Conservation (phyloP, 345 rosid species). For the Rhizophora mangle region DNA sequence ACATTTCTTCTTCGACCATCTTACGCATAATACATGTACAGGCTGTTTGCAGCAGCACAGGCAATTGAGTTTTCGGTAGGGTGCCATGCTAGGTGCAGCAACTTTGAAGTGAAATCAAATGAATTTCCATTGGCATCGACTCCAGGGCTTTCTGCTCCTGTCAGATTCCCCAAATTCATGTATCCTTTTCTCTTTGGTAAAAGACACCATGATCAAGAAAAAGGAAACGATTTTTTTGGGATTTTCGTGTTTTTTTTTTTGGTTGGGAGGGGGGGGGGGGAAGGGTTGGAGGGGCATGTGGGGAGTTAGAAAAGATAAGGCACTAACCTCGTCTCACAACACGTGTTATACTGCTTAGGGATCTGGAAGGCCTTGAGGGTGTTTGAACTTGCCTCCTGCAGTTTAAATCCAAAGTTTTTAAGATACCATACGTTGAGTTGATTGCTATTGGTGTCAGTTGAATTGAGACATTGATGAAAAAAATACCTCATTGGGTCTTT, state of each 20-base stretch:
- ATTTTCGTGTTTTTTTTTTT: neutral
- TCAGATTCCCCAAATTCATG: neutral
- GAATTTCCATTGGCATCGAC: slow-evolving; percentile 51
- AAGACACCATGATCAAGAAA: neutral
- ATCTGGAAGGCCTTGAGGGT: slow-evolving; percentile 52
- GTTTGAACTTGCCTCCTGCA: slow-evolving; percentile 50
- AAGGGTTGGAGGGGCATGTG: neutral
- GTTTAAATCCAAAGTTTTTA: neutral
- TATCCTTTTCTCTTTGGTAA: too few species aligned
- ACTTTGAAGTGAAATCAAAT: slow-evolving; percentile 48
- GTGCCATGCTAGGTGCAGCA: slow-evolving; percentile 63
- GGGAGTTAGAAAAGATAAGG: neutral
- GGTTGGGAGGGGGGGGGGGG: neutral
- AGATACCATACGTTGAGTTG: too few species aligned
- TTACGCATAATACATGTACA: slow-evolving; percentile 61
- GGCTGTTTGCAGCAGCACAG: slow-evolving; percentile 59
- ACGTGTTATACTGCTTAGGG: slow-evolving; percentile 45
- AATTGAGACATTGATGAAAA: neutral
- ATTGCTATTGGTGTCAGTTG: too few species aligned
- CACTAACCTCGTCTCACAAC: slow-evolving; percentile 52
- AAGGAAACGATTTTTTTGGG: neutral
- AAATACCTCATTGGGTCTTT: slow-evolving; percentile 67
- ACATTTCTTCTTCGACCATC: slow-evolving; percentile 21
- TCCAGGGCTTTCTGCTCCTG: slow-evolving; percentile 42
- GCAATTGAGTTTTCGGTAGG: slow-evolving; percentile 53